Base-by-base conservation (phyloP, 176 grass and related monocot species). In the Lolium multiflorum region DNA sequence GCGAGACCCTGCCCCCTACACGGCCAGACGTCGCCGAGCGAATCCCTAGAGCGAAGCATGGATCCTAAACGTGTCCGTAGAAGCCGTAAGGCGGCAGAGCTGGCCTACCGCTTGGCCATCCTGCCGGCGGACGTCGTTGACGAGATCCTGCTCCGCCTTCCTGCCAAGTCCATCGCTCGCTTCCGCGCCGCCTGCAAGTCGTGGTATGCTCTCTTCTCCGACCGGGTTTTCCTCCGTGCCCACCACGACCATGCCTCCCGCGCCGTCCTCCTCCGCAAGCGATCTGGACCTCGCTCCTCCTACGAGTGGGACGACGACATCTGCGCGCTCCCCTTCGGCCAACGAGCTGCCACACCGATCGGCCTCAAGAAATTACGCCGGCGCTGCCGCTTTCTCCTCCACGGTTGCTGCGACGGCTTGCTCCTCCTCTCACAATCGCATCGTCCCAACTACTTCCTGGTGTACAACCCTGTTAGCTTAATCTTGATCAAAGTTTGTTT, bases 391-490 rank as follows among this genome's bases (percentile, higher is more conserved):
- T 31, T 69, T 16, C 6, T 20, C 66, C 66, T 69, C 66, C 66
- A 20, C 17, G 66, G 66, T 7, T 69, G 31, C 66, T 69, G 66
- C 66, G 16, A 69, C 66, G 66, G 66, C 66, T 41, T 69, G 2
- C 35, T 69, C 35, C 35, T 69, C 16, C 66, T 69, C 35, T 69
- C 62, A 7, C 13, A 35, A 13, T 64, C 61, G 6, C 7, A 18
- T 68, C 7, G 8, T 18, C 35, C 8, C 35, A 20, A 68, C 14
- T 41, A 10, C 35, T 69, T 31, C 62, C 7, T 20, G 66, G 66
- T 37, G 35, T 69, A 69, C 66, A 69, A 69, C 35, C 65, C 65
- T n/a, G n/a, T n/a, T n/a, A n/a, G n/a, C n/a, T n/a, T n/a, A n/a
- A n/a, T n/a, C n/a, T n/a, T n/a, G n/a, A n/a, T n/a, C n/a, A n/a